Evolutionary conservation across 306 rosid species (phyloP), one percentile per base, ranked within the genome.

Genomic region (Acmispon strigosus): DNA sequence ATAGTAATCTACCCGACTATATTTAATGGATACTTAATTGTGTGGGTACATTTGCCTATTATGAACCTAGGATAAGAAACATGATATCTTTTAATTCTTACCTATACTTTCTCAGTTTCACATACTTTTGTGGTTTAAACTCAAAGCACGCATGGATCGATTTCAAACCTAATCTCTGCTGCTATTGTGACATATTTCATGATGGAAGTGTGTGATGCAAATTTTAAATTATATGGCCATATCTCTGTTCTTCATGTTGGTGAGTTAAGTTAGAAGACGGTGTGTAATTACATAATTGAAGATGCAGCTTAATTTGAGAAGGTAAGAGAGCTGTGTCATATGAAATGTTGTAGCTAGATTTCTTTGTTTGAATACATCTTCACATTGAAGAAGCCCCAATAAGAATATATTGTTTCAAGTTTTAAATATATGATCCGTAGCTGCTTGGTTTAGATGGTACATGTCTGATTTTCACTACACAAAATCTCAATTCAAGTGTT

Each of bases 31-130:
- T 27, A 27, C 34, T 27, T 27, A 27, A 27, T 27, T 14, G 12
- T 61, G 57, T 52, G 55, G 76, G 52, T 42, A 9, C 58, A 51
- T 64, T 18, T 64, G 27, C 73, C 18, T 63, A 6, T 70, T 48
- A 65, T 34, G 37, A 71, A 72, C 50, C 50, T 16, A 36, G 63
- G 76, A 52, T 77, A 48, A 55, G 49, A 64, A 59, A 72, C 81
- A 76, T 47, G 58, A 66, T 62, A 49, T 52, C 76, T 76, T 65
- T 59, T 42, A 49, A 75, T 70, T 72, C 54, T 56, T 14, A 48
- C 45, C 43, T 8, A 20, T 62, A 62, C 50, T 22, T 22, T 22
- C 24, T 22, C 24, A 22, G 24, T 45, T 71, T 57, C 29, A 19
- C 50, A 64, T 67, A 29, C 77, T 12, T 54, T 70, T 32, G 72